Evolutionary conservation across 257 asterid species (phyloP), one percentile per base, ranked within the genome.

Genomic region (Leptodermis oblonga): DNA sequence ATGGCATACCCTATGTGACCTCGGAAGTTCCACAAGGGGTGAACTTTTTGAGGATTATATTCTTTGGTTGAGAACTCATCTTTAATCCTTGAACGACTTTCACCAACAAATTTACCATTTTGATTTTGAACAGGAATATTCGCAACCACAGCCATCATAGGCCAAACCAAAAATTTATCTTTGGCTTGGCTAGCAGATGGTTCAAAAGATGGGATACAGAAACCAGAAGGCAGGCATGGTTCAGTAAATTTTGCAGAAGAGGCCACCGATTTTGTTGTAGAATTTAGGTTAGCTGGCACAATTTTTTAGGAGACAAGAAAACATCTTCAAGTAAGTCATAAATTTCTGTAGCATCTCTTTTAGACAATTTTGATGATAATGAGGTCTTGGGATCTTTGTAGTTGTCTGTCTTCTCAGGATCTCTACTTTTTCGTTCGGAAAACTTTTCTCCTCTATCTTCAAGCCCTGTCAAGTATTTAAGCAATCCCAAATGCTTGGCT

Each of bases 121-220:
- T 83, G 77, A 60, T 26, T 62, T 71, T 82, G 85, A 70, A 80
- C 73, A 9, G 88, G 92, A 67, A 89, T 58, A 76, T 92, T 92
- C 68, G 89, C 90, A 77, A 92, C 75, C 42, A 92, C 49, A 54
- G 86, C 95, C 88, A 82, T 89, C 92, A 92, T 89, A 66, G 98
- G 98, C 89, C 88, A 87, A 61, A 92, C 95, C 59, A 87, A 79
- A 75, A 61, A 84, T 73, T 87, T 89, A 42, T 86, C 89, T 36
- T 54, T 61, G 70, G 42, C 42, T 49, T 36, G 51, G 51, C 37
- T 37, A 17, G 39, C 25, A 42, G 37, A 54, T 69, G 36, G 54
- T 39, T 69, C 30, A 69, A 3, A 4, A 58, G 64, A 31, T 17
- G 65, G 4, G 0, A 18, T 7, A 31, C 3, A 7, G 8, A 43